Percentiles rank a stretch among this genome's conserved stretches.
These are phyloP conservation scores for Spiraea crenata DNA, from an alignment of 331 rosid species.

Conservation along the genomic window DNA sequence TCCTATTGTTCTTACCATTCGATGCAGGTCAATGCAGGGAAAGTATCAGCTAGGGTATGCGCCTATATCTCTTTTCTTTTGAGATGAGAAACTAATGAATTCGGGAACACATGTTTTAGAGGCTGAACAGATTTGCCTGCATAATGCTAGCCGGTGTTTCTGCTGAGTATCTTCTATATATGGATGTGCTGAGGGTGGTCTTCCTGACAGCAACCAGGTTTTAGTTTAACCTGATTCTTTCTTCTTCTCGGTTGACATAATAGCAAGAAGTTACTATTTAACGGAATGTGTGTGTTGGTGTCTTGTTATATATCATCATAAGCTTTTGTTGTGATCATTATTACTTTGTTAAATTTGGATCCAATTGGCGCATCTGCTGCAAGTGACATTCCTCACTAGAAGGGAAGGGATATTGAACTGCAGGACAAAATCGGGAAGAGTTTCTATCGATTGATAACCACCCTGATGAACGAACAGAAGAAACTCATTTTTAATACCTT, in stretches of 20 bases:
- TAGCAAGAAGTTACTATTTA: too few species aligned
- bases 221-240: background rate
- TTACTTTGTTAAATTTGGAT: too few species aligned
- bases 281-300: too few species aligned
- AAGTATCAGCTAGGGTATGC: conserved; percentile 75
- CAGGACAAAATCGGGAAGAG: too few species aligned
- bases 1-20: too few species aligned
- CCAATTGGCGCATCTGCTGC: too few species aligned
- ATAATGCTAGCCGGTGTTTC: conserved; percentile 89
- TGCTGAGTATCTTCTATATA: conserved; percentile 74
- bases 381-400: too few species aligned
- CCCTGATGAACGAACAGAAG: conserved; percentile 19
- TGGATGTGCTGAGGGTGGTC: conserved; percentile 92
- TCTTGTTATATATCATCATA: too few species aligned
- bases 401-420: too few species aligned
- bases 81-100: conserved; percentile 14
- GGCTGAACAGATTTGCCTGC: conserved; percentile 83
- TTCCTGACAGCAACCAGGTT: conserved; percentile 91
- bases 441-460: conserved; percentile 19
- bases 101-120: conserved; percentile 47
- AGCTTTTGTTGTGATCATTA: too few species aligned
- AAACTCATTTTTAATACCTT: conserved; percentile 41
- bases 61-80: conserved; percentile 19
- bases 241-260: too few species aligned
- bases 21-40: conserved; percentile 71